Base-by-base conservation (phyloP, 2,329 filamentous ascomycete species). In the Aspergillus hiratsukae region DNA sequence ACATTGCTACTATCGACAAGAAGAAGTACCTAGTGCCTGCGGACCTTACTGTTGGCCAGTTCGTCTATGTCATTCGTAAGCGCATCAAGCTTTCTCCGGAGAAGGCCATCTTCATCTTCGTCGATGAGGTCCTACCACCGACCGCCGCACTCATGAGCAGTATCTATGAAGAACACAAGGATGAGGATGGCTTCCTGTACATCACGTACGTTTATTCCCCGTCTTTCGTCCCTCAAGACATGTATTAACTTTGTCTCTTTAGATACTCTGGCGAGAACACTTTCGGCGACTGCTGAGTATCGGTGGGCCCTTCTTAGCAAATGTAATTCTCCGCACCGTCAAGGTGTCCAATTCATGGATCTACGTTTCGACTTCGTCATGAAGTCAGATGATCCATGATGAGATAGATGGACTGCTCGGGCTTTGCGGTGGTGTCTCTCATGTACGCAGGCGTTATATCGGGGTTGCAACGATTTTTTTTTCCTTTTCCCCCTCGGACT, bases 71-170 rank as follows among this genome's bases (percentile, higher is more conserved):
- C 64, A 99, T 99, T 80, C 91, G 94, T 76, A 99, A 99, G 86
- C 89, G 94, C 73, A 99, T 99, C 81, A 99, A 99, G 90, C 85
- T 99, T 66, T 96, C 91, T 54, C 94, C 94, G 31, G 94, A 99
- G 83, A 99, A 99, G 85, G 94, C 94, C 75, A 99, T 99, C 81
- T 99, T 99, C 84, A 97, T 99, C 84, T 99, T 97, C 80, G 94
- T 99, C 72, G 93, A 97, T 75, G 94, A 97, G 80, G 93, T 97
- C 52, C 84, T 99, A 55, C 94, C 94, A 52, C 94, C 94, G 2
- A 97, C 94, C 8, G 94, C 94, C 58, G 94, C 94, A 58, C 86
- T 99, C 53, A 99, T 99, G 94, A 96, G 91, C 82, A 95, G 90
- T 77, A 97, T 99, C 80, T 99, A 99, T 76, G 94, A 99, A 78